phyloP scores from a whole-genome alignment of 805 yeast genomes.

The Yamadazyma kitorensis region DNA sequence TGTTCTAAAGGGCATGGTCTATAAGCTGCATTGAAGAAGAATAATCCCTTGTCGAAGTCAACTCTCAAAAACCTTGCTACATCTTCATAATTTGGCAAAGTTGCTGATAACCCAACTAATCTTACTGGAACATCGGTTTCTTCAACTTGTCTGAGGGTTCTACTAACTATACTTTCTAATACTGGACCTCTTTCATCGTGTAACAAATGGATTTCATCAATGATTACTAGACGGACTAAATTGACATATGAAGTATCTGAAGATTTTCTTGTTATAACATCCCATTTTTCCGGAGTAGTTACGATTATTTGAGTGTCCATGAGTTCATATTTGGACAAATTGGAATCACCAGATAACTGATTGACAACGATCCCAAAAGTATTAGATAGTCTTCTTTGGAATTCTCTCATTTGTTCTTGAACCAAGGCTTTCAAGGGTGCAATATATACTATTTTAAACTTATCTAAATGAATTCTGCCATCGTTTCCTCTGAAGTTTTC shows the following conservation, averaged over 20 bases:
- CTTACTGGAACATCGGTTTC: conserved; percentile 52
- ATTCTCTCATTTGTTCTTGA: conserved; percentile 90
- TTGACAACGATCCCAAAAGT: conserved; percentile 69
- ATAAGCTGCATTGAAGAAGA: conserved; percentile 77
- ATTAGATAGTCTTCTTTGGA: conserved; percentile 59
- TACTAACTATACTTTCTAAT: conserved; percentile 78
- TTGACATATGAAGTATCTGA: conserved; percentile 59
- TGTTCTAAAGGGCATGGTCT: conserved; percentile 94
- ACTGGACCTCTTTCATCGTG: conserved; percentile 97
- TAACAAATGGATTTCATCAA: conserved; percentile 89
- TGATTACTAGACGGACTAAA: conserved; percentile 66
- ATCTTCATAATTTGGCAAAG: conserved; percentile 84
- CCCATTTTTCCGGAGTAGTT: conserved; percentile 98
- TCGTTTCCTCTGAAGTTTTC: conserved; percentile 47
- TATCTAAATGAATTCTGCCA: conserved; percentile 50
- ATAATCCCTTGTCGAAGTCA: conserved; percentile 53
- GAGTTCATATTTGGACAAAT: conserved; percentile 72
- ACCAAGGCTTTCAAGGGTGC: conserved; percentile 95
- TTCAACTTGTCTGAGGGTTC: conserved; percentile 54
- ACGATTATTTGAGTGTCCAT: conserved; percentile 77
- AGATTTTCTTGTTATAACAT: conserved; percentile 83
- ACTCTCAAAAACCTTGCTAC: conserved; percentile 82
- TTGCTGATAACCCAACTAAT: conserved; percentile 86
- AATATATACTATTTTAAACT: conserved; percentile 78
- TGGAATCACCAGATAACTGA: conserved; percentile 89